Base-by-base conservation (phyloP, 371 early-diverging fungal species). In the Mortierella sp. region DNA sequence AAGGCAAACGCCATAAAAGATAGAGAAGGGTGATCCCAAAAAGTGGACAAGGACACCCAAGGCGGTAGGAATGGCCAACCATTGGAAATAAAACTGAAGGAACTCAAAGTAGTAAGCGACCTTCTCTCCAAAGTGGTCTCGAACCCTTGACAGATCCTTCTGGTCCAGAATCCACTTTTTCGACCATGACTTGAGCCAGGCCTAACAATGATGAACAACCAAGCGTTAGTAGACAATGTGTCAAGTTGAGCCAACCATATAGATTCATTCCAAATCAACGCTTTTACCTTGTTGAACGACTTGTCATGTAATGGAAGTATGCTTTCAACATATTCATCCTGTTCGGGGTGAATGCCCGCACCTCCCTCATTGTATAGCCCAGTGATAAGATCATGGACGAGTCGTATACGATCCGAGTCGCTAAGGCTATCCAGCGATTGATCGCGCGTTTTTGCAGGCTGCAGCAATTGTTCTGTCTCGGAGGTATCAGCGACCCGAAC, bases 51-150 rank as follows among this genome's bases (percentile, higher is more conserved):
- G 31, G 5, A 87, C 26, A 19, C 95, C 95, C 5, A 90, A 56
- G 1, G 81, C 82, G 3, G 95, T 78, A 26, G 94, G 94, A 0
- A 79, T 76, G 34, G 84, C 78, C 8, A 96, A 83, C 86, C 90
- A 92, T 16, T 89, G 49, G 51, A 91, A 84, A 80, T 95, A 96
- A 69, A 85, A 90, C 80, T 95, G 94, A 5, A 95, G 80, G 72
- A 94, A 96, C 16, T 93, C 95, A 84, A 96, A 96, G 78, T 96
- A 95, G 79, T 87, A 90, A 14, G 94, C 94, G 51, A 94, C 60
- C 53, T 65, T 92, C 72, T 94, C 95, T 59, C 96, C 96, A 87
- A 93, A 93, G 54, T 94, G 90, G 60, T 90, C 83, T 54, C 93
- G 86, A 42, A 95, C 86, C 23, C 72, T 74, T 16, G 78, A 62